Conservation (phyloP, 2,329 filamentous ascomycete genomes). For the Fusarium fracticaudum region DNA sequence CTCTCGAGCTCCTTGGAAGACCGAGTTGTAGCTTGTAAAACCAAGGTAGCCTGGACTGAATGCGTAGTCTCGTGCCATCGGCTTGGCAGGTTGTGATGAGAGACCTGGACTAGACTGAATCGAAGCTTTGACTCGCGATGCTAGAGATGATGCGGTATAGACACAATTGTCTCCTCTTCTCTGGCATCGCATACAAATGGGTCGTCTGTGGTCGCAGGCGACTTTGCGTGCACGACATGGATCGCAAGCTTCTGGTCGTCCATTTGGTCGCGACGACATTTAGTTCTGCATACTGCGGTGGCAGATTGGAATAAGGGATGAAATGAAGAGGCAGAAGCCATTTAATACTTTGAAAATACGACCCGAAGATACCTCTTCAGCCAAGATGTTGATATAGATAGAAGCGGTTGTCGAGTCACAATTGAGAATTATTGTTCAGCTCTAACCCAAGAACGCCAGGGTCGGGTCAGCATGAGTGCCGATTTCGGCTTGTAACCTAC, state of each 20-base stretch:
- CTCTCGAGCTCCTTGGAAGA: constrained; percentile 53
- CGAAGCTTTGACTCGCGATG: constrained; percentile 10
- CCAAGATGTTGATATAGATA: background rate
- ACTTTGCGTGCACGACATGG: constrained; percentile 30
- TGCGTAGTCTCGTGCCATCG: constrained; percentile 25
- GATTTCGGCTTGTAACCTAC: background rate
- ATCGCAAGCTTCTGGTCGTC: constrained; percentile 25
- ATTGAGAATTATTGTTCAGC: background rate
- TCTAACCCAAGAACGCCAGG: background rate
- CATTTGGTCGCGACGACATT: constrained; percentile 11
- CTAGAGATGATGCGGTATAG: constrained; percentile 41
- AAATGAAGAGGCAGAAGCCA: background rate
- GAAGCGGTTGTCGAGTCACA: background rate
- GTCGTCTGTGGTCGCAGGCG: constrained; percentile 19
- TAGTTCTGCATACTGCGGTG: background rate
- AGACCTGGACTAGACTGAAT: background rate
- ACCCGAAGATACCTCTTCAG: background rate
- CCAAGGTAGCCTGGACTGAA: constrained; percentile 53
- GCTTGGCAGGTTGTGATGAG: constrained; percentile 6
- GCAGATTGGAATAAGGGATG: background rate
- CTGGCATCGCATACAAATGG: constrained; percentile 42
- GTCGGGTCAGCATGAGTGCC: background rate
- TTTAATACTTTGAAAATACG: background rate
- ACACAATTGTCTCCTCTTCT: constrained; percentile 48
- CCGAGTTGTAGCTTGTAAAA: constrained; percentile 54